These are phyloP conservation scores for Gossypium ekmanianum DNA, from an alignment of 345 rosid species.

Conservation along the genomic window DNA sequence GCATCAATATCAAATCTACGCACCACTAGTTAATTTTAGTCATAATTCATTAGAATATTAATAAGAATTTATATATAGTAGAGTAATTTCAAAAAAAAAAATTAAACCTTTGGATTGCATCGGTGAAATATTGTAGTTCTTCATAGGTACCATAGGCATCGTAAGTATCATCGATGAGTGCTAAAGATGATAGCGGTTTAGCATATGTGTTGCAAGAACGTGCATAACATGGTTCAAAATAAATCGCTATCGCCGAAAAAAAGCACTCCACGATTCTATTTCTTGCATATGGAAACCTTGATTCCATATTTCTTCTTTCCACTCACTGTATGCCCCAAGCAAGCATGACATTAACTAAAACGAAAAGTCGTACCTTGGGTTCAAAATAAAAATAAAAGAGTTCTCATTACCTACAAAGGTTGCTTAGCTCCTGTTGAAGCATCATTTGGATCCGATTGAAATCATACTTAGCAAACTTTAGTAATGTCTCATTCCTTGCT, in stretches of 20 bases:
- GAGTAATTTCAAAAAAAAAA: too few relatives aligned
- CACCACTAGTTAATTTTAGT: neutral
- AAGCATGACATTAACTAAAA: too few relatives aligned
- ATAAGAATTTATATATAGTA: too few relatives aligned
- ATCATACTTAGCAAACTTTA: neutral
- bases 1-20: constrained; percentile 25
- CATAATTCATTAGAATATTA: neutral
- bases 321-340: neutral
- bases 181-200: neutral
- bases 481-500: neutral
- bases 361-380: too few relatives aligned
- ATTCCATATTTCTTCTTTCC: neutral
- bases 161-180: neutral
- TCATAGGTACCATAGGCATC: neutral
- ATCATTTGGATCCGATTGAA: neutral
- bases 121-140: neutral
- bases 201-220: neutral
- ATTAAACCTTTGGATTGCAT: neutral
- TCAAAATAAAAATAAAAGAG: too few relatives aligned
- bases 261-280: neutral
- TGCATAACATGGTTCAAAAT: neutral
- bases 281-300: neutral
- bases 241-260: neutral
- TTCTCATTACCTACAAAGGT: neutral
- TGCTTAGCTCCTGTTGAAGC: neutral